These are phyloP conservation scores for Pyrrhoderma lamaoense DNA, from an alignment of 1,284 basidiomycete species.

Conservation along the genomic window DNA sequence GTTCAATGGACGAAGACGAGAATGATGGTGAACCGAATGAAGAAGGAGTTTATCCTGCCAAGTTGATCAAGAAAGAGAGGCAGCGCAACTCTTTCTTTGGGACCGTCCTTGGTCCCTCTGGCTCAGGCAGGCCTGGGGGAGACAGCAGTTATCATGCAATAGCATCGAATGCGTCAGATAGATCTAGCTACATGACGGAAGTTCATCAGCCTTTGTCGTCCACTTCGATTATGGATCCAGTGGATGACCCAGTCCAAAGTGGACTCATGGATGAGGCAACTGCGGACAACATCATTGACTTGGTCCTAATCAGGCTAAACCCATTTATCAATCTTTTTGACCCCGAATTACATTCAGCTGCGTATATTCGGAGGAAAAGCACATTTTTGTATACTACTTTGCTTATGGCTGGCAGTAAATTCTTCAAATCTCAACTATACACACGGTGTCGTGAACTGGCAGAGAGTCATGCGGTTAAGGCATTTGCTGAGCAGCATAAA, in stretches of 20 bases:
- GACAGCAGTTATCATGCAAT: conserved; percentile 23
- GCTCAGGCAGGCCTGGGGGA: conserved; percentile 21
- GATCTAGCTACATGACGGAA: conserved; percentile 30
- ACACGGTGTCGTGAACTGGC: conserved; percentile 60
- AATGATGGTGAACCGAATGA: conserved; percentile 48
- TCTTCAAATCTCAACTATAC: conserved; percentile 67
- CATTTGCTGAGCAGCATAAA: conserved; percentile 70
- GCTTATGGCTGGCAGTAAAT: conserved; percentile 78
- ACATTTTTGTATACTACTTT: conserved; percentile 78
- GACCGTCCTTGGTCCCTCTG: conserved; percentile 58
- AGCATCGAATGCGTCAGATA: conserved; percentile 3
- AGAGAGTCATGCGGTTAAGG: conserved; percentile 62
- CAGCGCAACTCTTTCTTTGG: conserved; percentile 69
- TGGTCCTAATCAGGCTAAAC: conserved; percentile 71
- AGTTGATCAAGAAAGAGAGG: conserved; percentile 62
- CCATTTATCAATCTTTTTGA: conserved; percentile 83
- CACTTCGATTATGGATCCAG: conserved; percentile 24
- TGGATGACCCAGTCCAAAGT: conserved; percentile 60
- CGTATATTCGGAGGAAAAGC: conserved; percentile 66
- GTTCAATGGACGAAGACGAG: conserved; percentile 51
- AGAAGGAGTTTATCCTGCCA: conserved; percentile 62
- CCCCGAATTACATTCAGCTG: conserved; percentile 63
- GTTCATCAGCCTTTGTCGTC: conserved; percentile 22
- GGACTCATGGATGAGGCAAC: conserved; percentile 62
- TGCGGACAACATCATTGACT: conserved; percentile 63